A percentile compares a stretch with the other conserved stretches of the same genome.
Evolutionary conservation across 352 stramenopile species (phyloP).

Genomic region (Pythium periplocum): DNA sequence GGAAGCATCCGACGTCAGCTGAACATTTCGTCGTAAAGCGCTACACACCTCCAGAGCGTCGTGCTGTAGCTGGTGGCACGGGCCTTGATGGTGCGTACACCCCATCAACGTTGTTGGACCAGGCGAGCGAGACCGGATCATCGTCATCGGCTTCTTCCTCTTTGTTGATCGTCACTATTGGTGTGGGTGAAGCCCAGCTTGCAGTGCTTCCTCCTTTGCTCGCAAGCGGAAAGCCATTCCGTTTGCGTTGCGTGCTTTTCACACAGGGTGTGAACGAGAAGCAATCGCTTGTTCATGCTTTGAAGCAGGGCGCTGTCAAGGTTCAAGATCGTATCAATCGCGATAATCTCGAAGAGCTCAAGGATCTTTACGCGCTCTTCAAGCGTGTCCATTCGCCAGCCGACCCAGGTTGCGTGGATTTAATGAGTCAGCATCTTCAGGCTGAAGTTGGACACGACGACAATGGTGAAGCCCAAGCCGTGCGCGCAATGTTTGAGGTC

Average conservation of each 20-base stretch:
- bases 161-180: conserved; percentile 56
- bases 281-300: conserved; percentile 75
- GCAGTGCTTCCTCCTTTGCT: conserved; percentile 43
- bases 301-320: conserved; percentile 70
- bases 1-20: conserved; percentile 31
- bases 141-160: neutral
- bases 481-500: conserved; percentile 23
- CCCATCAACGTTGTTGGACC: conserved; percentile 2
- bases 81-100: conserved; percentile 14
- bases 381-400: conserved; percentile 37
- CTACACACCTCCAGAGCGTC: conserved; percentile 35
- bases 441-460: conserved; percentile 8
- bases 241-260: conserved; percentile 68
- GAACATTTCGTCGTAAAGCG: conserved; percentile 58
- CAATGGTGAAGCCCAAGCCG: conserved; percentile 9
- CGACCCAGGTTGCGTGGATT: conserved; percentile 8
- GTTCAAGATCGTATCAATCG: conserved; percentile 79
- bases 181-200: conserved; percentile 45
- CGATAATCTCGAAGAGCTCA: conserved; percentile 67
- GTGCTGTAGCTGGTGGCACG: conserved; percentile 11
- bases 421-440: conserved; percentile 21
- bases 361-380: conserved; percentile 55
- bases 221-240: conserved; percentile 38
- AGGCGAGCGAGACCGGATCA: neutral
- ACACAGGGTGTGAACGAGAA: conserved; percentile 83